phyloP scores from a whole-genome alignment of 2,329 filamentous ascomycete genomes.

The Cadophora luteo-olivacea region DNA sequence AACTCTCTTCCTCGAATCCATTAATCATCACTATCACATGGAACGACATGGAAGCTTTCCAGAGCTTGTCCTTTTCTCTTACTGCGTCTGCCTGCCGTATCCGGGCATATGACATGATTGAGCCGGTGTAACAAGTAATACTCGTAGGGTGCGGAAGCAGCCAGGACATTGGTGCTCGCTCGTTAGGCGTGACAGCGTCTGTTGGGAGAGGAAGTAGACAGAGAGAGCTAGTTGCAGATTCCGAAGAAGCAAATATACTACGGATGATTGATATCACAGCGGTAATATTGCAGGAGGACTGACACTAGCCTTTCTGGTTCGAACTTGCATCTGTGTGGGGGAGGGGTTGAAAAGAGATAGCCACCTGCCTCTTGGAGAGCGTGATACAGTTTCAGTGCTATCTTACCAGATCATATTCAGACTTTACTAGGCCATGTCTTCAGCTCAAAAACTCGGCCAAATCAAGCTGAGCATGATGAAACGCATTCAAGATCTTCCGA shows the following conservation, averaged over 20 bases:
- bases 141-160: background rate
- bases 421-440: too few relatives aligned
- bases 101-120: background rate
- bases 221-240: background rate
- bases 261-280: conserved; percentile 4
- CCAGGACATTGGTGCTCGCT: background rate
- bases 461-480: too few relatives aligned
- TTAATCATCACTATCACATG: conserved; percentile 10
- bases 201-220: background rate
- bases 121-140: background rate
- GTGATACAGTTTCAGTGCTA: too few relatives aligned
- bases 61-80: background rate
- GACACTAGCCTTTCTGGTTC: background rate
- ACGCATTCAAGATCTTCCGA: too few relatives aligned
- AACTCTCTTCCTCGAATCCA: background rate
- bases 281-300: background rate
- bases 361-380: background rate
- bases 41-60: conserved; percentile 6
- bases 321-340: background rate
- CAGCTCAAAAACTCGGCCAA: too few relatives aligned
- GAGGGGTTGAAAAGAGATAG: background rate
- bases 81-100: background rate
- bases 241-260: conserved; percentile 2
- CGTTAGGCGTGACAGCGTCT: background rate
- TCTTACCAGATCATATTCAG: too few relatives aligned